Evolutionary conservation across 169 alveolate genomes (phyloP), one percentile per base, ranked within the genome.

Genomic region (Plasmodium adleri): DNA sequence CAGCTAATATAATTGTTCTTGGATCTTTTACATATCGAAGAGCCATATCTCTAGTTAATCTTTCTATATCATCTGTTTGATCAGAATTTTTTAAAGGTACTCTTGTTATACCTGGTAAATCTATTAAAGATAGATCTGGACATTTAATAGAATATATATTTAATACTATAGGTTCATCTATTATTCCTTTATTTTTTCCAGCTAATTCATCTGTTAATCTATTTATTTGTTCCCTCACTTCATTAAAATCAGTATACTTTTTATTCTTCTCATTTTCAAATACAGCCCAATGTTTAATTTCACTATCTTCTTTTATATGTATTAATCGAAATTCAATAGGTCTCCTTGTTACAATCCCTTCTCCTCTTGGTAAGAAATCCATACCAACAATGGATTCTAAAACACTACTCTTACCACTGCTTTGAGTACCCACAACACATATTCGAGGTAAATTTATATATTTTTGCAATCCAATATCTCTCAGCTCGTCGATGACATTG

Each of bases 41-140:
- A 43, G 97, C 97, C 99, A 97, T 95, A 72, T 98, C 99, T 90
- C 97, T 96, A 0, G 99, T 98, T 64, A 98, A 94, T 85, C 96
- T 93, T 88, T 98, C 99, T 54, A 98, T 98, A 72, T 98, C 98
- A 90, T 97, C 98, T 10, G 98, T 95, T 90, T 98, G 99, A 54
- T 98, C 99, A 15, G 99, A 96, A 76, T 99, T 99, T 70, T 96
- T 95, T 24, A 98, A 75, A 15, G 99, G 99, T 9, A 98, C 99
- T 78, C 99, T 93, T 15, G 99, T 98, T 60, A 99, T 98, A 58
- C 99, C 99, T 15, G 99, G 99, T 60, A 99, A 95, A 93, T 99
- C 99, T 43, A 99, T 98, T 22, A 99, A 94, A 1, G 99, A 97
- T 70, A 99, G 94, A 89, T 99, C 99, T 0, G 99, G 99, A 73